A percentile compares a stretch with the other conserved stretches of the same genome.
These are phyloP conservation scores for Cadophora sp. DNA, from an alignment of 2,329 filamentous ascomycete genomes.

Conservation along the genomic window DNA sequence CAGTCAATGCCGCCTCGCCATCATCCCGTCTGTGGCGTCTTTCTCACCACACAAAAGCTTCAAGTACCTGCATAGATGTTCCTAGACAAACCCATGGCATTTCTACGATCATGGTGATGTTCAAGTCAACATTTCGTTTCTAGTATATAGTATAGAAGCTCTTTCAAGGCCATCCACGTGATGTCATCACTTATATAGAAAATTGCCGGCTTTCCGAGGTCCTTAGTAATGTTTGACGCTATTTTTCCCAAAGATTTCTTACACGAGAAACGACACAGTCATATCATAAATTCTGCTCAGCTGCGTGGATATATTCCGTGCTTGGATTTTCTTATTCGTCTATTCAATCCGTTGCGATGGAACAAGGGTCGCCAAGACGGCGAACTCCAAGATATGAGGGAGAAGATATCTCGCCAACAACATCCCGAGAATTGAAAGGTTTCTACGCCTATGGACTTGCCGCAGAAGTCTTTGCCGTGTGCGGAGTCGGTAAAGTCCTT, in stretches of 20 bases:
- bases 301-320: neutral
- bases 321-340: neutral
- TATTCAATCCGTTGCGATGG: neutral
- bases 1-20: neutral
- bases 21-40: neutral
- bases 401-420: constrained; percentile 86
- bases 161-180: neutral
- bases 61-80: neutral
- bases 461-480: constrained; percentile 94
- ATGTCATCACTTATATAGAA: neutral
- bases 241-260: neutral
- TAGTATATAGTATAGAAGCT: too few relatives aligned
- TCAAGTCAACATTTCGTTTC: neutral
- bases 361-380: constrained; percentile 2
- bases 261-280: constrained; percentile 1
- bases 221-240: neutral
- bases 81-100: neutral
- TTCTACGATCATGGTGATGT: neutral
- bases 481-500: constrained; percentile 71
- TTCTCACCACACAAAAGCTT: neutral
- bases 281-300: neutral
- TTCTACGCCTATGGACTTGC: constrained; percentile 98
- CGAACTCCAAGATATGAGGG: constrained; percentile 67
- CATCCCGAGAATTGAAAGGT: constrained; percentile 81
- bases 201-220: constrained; percentile 5